Conservation (phyloP, 1,139 yeast genomes). For the Debaryomyces fabryi region DNA sequence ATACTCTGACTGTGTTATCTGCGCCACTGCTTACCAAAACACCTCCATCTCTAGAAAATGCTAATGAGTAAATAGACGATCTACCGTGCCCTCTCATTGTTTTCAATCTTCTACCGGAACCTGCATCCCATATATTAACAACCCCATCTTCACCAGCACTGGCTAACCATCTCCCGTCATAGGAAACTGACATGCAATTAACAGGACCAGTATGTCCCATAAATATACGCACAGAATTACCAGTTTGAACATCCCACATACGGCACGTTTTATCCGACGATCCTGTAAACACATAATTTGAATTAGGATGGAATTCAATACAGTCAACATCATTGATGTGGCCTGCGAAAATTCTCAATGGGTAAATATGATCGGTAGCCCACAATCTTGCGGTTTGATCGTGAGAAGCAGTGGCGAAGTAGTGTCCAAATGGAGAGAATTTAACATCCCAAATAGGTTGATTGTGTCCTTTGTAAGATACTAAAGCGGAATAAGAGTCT, state of each 20-base stretch:
- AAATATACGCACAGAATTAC: slow-evolving; percentile 89
- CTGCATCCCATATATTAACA: slow-evolving; percentile 92
- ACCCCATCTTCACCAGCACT: slow-evolving; percentile 93
- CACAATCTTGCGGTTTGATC: slow-evolving; percentile 97
- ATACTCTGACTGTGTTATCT: slow-evolving; percentile 89
- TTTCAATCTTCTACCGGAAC: slow-evolving; percentile 84
- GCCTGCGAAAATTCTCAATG: slow-evolving; percentile 94
- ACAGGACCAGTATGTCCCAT: slow-evolving; percentile 92
- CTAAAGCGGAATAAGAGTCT: slow-evolving; percentile 87
- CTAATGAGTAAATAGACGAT: slow-evolving; percentile 80
- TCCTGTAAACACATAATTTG: slow-evolving; percentile 91
- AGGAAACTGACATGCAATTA: slow-evolving; percentile 84
- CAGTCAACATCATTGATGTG: slow-evolving; percentile 96
- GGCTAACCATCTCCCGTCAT: slow-evolving; percentile 97
- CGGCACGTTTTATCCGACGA: slow-evolving; percentile 94
- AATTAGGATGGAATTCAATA: slow-evolving; percentile 94
- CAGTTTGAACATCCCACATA: slow-evolving; percentile 96
- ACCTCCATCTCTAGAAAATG: slow-evolving; percentile 85
- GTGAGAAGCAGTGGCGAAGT: slow-evolving; percentile 95
- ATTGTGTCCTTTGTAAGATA: slow-evolving; percentile 93
- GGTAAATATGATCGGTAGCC: slow-evolving; percentile 98
- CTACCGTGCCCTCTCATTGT: slow-evolving; percentile 90
- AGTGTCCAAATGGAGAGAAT: slow-evolving; percentile 93
- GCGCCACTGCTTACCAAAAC: slow-evolving; percentile 92
- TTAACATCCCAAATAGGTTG: slow-evolving; percentile 98